Conservation (phyloP, 106 monocot genomes). For the Hemerocallis citrina region DNA sequence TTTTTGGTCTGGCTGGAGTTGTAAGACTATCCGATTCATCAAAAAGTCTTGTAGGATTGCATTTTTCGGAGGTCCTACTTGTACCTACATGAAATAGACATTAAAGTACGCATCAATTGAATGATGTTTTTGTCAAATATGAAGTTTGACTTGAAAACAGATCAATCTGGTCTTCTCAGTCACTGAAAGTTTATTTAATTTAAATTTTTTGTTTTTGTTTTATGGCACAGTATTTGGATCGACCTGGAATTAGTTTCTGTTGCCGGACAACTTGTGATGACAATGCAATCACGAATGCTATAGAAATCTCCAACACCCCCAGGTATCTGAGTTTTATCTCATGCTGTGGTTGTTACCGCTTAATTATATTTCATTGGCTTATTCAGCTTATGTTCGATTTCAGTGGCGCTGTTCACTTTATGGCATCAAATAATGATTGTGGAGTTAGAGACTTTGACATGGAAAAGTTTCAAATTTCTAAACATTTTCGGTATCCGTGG, state of each 20-base stretch:
- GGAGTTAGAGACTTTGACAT: slow-evolving; percentile 52
- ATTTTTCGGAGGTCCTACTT: too few relatives aligned
- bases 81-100: too few relatives aligned
- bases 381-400: not conserved
- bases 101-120: not conserved
- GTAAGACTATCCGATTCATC: too few relatives aligned
- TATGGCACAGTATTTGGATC: slow-evolving; percentile 42
- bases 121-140: too few relatives aligned
- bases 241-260: slow-evolving; percentile 44
- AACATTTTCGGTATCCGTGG: slow-evolving; percentile 27
- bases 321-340: slow-evolving; percentile 11
- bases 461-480: slow-evolving; percentile 53
- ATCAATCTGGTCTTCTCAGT: too few relatives aligned
- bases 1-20: too few relatives aligned
- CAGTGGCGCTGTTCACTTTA: slow-evolving; percentile 44
- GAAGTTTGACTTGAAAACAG: not conserved
- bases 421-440: slow-evolving; percentile 58
- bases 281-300: slow-evolving; percentile 54
- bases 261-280: slow-evolving; percentile 50
- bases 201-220: too few relatives aligned
- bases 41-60: too few relatives aligned
- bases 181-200: too few relatives aligned
- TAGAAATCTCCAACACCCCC: slow-evolving; percentile 44
- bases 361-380: not conserved
- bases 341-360: not conserved